Conservation (phyloP, 2,329 filamentous ascomycete genomes). For the Phyllosticta citriasiana region DNA sequence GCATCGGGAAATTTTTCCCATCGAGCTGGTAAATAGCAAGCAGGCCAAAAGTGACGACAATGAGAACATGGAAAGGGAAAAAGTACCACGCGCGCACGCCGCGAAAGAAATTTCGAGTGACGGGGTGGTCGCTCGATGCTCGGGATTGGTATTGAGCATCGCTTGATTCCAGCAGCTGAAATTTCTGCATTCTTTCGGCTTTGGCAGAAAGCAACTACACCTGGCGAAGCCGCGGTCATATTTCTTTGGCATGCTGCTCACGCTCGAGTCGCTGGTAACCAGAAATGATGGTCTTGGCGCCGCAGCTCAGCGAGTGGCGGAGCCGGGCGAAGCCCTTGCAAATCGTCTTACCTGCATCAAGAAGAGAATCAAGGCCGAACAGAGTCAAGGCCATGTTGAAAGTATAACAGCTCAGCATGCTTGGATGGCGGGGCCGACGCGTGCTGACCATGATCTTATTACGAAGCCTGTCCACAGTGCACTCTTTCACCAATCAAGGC, state of each 20-base stretch:
- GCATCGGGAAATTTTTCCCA: background rate
- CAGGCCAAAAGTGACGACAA: background rate
- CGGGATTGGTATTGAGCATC: background rate
- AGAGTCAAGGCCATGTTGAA: background rate
- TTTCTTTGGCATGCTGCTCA: background rate
- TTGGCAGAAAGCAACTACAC: background rate
- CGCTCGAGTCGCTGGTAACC: background rate
- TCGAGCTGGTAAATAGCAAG: background rate
- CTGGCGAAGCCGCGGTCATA: background rate
- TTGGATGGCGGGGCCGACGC: background rate
- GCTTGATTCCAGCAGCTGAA: background rate
- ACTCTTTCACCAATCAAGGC: no score
- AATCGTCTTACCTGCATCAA: background rate
- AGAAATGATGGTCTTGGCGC: background rate
- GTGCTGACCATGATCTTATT: background rate
- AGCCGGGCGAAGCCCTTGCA: background rate
- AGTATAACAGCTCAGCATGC: background rate
- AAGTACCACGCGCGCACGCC: conserved; percentile 4
- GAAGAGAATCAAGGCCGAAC: background rate
- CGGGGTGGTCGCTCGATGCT: background rate
- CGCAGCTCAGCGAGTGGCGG: background rate
- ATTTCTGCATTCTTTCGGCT: background rate
- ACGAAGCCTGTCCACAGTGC: no score
- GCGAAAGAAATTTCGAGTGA: background rate
- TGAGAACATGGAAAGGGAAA: background rate